phyloP scores from a whole-genome alignment of 2,329 filamentous ascomycete genomes.

The Sclerotinia sclerotiorum region DNA sequence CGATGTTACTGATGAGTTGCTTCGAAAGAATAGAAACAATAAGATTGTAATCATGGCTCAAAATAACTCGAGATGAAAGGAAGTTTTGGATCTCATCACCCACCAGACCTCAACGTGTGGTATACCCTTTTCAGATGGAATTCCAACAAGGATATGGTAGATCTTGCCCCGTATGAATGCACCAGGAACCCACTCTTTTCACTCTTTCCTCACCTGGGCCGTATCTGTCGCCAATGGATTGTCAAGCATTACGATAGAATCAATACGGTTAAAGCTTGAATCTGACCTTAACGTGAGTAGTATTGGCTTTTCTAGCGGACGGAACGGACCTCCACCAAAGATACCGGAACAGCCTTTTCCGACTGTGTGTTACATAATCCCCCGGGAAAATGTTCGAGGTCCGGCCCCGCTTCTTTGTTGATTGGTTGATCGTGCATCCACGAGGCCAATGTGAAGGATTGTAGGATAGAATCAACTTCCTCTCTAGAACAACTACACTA shows the following conservation, averaged over 20 bases:
- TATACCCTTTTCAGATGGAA: constrained; percentile 2
- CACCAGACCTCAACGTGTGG: background rate
- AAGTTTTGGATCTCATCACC: background rate
- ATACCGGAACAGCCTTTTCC: background rate
- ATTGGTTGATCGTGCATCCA: no score
- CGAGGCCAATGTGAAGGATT: no score
- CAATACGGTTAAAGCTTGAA: background rate
- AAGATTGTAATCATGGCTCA: no score
- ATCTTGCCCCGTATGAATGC: background rate
- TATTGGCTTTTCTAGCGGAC: background rate
- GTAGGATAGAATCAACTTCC: no score
- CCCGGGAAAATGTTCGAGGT: background rate
- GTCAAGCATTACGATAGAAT: background rate
- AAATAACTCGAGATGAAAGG: background rate
- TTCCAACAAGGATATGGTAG: background rate
- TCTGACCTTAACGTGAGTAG: background rate
- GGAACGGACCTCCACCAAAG: background rate
- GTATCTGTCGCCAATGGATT: background rate
- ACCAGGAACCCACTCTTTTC: background rate
- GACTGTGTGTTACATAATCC: background rate
- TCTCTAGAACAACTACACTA: no score
- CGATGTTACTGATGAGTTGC: background rate
- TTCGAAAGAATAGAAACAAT: background rate
- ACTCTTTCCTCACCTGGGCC: background rate
- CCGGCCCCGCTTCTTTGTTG: background rate